Evolutionary conservation across 208 protist species (phyloP).

Genomic region (Giardia muris): DNA sequence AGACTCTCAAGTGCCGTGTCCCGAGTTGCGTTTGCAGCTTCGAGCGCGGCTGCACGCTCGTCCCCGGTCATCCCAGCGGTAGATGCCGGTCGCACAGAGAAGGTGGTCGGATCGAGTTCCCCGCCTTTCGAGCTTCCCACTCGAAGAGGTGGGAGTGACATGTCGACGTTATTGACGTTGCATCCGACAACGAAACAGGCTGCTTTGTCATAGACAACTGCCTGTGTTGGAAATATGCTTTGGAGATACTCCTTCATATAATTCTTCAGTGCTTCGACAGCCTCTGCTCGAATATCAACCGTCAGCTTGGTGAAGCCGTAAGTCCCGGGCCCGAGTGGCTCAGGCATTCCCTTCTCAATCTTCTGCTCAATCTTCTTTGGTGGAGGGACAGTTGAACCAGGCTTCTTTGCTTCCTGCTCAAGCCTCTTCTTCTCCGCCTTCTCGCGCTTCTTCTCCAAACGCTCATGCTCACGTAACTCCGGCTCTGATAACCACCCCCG

Average conservation of each 20-base stretch:
- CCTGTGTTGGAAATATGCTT: background rate
- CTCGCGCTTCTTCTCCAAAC: background rate
- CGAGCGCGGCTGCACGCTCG: background rate
- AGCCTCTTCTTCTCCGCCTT: conserved; percentile 1
- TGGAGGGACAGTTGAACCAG: background rate
- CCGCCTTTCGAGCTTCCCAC: background rate
- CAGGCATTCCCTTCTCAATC: conserved; percentile 13
- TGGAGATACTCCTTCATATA: conserved; percentile 18
- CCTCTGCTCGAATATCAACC: background rate
- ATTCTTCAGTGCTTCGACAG: background rate
- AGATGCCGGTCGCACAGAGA: background rate
- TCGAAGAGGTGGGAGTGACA: background rate
- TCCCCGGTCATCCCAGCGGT: background rate
- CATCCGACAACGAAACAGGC: conserved; percentile 22
- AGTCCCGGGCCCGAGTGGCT: background rate
- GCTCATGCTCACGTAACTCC: background rate
- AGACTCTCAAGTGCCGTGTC: background rate
- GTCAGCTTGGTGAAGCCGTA: background rate
- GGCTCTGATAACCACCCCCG: background rate
- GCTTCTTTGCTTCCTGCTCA: conserved; percentile 7
- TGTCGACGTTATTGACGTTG: background rate
- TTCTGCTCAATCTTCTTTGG: conserved; percentile 7
- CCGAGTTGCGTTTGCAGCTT: background rate
- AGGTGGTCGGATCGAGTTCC: background rate
- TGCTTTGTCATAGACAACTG: background rate